Conservation (phyloP, 2,329 filamentous ascomycete genomes). For the Fusarium torulosum region DNA sequence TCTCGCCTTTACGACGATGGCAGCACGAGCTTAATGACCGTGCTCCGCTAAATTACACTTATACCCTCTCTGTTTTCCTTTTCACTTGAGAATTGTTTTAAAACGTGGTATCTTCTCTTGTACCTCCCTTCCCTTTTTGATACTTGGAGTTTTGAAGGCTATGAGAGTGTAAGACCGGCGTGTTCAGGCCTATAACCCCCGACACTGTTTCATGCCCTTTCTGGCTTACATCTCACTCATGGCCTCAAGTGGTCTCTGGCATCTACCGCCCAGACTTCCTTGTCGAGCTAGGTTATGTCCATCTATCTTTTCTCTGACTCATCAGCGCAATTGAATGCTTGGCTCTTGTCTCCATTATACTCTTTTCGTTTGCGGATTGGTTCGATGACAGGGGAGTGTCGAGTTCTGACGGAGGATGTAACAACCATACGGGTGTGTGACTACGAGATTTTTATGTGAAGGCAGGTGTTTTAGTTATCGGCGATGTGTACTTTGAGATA, state of each 20-base stretch:
- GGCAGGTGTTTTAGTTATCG: conserved; percentile 32
- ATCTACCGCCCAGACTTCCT: conserved; percentile 14
- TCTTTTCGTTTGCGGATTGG: neutral
- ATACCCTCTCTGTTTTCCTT: conserved; percentile 44
- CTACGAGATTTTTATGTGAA: conserved; percentile 17
- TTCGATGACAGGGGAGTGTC: neutral
- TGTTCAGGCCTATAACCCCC: conserved; percentile 9
- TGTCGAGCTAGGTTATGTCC: conserved; percentile 2
- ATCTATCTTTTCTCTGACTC: neutral
- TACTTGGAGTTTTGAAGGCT: conserved; percentile 15
- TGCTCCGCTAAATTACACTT: conserved; percentile 29
- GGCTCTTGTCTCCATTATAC: neutral
- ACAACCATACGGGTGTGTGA: conserved; percentile 10
- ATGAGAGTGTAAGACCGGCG: conserved; percentile 7
- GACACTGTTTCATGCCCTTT: conserved; percentile 6
- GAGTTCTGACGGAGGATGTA: conserved; percentile 16
- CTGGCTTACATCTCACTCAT: conserved; percentile 9
- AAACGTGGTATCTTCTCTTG: conserved; percentile 14
- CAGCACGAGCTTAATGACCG: conserved; percentile 24
- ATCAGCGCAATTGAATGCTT: neutral
- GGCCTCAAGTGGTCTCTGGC: conserved; percentile 9
- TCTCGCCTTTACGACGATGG: conserved; percentile 2
- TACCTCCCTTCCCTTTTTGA: conserved; percentile 26
- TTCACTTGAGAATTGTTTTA: conserved; percentile 19
- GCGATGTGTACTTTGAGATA: conserved; percentile 37